Evolutionary conservation across 2,329 filamentous ascomycete species (phyloP).

Genomic region (Alternaria sp.): DNA sequence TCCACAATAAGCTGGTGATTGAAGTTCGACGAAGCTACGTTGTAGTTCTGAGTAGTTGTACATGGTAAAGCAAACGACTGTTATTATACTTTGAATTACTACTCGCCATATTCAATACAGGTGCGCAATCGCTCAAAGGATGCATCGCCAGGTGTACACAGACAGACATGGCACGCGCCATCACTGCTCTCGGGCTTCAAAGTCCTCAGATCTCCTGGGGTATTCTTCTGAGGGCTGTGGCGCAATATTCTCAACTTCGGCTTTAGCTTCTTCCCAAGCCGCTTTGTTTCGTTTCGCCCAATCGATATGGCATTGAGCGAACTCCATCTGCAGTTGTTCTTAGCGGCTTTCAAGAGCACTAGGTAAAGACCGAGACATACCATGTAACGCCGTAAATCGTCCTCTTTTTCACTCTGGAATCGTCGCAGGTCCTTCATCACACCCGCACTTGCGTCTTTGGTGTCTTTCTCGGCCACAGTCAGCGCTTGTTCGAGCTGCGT

Average conservation of each 20-base stretch:
- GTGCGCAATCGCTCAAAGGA: neutral
- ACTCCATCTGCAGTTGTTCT: conserved; percentile 70
- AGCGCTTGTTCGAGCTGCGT: conserved; percentile 83
- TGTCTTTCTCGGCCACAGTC: conserved; percentile 85
- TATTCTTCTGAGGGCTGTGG: conserved; percentile 28
- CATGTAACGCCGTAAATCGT: conserved; percentile 93
- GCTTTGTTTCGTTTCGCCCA: conserved; percentile 92
- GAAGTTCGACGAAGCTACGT: neutral
- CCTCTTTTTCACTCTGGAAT: conserved; percentile 95
- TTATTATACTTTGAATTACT: neutral
- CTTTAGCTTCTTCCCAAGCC: conserved; percentile 89
- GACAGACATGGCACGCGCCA: neutral
- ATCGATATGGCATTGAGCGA: conserved; percentile 89
- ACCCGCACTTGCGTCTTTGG: conserved; percentile 87
- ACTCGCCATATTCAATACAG: neutral
- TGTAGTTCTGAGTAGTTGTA: neutral
- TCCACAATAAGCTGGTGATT: neutral
- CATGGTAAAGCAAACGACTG: neutral
- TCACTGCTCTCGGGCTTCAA: conserved; percentile 3
- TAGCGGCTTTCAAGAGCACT: neutral
- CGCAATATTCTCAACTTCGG: conserved; percentile 88
- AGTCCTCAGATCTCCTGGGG: conserved; percentile 21
- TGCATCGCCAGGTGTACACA: neutral
- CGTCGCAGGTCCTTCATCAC: conserved; percentile 88
- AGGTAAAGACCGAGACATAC: conserved; percentile 60